Conservation (phyloP, 2,329 filamentous ascomycete species). For the Arthrobotrys conoides region DNA sequence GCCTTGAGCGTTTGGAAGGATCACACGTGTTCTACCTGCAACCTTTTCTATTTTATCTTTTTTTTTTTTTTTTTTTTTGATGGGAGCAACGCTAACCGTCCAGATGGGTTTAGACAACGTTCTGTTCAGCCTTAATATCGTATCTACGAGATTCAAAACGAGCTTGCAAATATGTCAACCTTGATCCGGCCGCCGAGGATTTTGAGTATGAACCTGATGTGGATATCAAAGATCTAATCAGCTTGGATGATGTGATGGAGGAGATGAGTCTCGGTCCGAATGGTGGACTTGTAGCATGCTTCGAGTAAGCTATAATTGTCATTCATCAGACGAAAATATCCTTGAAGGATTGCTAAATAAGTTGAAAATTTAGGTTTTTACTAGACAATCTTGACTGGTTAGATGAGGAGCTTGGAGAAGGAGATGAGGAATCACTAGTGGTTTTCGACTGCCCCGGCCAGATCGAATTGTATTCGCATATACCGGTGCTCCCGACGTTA, state of each 20-base stretch:
- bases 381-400: slow-evolving; percentile 95
- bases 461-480: slow-evolving; percentile 98
- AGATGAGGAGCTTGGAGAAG: slow-evolving; percentile 83
- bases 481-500: slow-evolving; percentile 88
- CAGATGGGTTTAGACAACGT: slow-evolving; percentile 79
- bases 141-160: slow-evolving; percentile 79
- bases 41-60: not conserved
- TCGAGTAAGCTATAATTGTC: slow-evolving; percentile 72
- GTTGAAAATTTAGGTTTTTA: slow-evolving; percentile 73
- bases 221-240: slow-evolving; percentile 95
- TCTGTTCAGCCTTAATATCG: slow-evolving; percentile 92
- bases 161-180: slow-evolving; percentile 77
- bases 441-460: slow-evolving; percentile 99
- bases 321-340: too few relatives aligned
- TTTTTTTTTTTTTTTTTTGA: not conserved
- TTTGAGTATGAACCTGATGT: slow-evolving; percentile 93
- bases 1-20: slow-evolving; percentile 3
- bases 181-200: slow-evolving; percentile 93
- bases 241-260: slow-evolving; percentile 95
- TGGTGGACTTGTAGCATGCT: slow-evolving; percentile 94
- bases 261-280: slow-evolving; percentile 92
- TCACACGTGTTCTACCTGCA: not conserved
- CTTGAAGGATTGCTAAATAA: not conserved
- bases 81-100: not conserved
- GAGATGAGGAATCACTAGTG: slow-evolving; percentile 96